Conservation (phyloP, 345 rosid species). For the Melaleuca quinquenervia region DNA sequence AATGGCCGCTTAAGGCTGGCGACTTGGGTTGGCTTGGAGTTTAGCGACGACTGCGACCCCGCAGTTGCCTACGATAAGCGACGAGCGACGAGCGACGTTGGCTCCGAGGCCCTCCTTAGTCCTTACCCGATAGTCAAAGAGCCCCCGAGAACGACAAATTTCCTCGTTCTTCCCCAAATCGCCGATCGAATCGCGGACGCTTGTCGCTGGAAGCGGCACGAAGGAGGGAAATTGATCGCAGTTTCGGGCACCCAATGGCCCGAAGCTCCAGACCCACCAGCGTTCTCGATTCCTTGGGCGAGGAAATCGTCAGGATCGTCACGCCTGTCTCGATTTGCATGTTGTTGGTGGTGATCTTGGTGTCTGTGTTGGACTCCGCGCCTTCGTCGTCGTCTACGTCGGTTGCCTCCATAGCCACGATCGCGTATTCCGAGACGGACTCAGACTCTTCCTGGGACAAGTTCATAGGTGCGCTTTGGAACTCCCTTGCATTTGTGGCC, state of each 20-base stretch:
- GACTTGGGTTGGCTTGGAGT: neutral
- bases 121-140: neutral
- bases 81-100: neutral
- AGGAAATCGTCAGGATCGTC: constrained; percentile 75
- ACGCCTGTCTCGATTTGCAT: constrained; percentile 86
- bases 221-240: constrained; percentile 8
- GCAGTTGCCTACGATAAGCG: neutral
- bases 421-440: constrained; percentile 62
- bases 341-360: constrained; percentile 76
- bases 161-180: neutral
- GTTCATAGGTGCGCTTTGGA: constrained; percentile 66
- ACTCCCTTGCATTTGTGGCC: constrained; percentile 71
- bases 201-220: neutral
- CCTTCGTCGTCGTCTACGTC: constrained; percentile 41
- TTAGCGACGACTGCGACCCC: neutral
- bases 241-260: constrained; percentile 36
- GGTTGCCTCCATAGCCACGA: constrained; percentile 49
- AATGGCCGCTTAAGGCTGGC: no score
- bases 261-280: constrained; percentile 43
- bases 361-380: constrained; percentile 46
- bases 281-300: constrained; percentile 54
- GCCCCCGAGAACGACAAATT: neutral
- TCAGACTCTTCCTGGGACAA: constrained; percentile 86
- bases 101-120: neutral
- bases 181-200: neutral